Evolutionary conservation across 169 alveolate species (phyloP), one percentile per base, ranked within the genome.

Genomic region (Plasmodium ovale): DNA sequence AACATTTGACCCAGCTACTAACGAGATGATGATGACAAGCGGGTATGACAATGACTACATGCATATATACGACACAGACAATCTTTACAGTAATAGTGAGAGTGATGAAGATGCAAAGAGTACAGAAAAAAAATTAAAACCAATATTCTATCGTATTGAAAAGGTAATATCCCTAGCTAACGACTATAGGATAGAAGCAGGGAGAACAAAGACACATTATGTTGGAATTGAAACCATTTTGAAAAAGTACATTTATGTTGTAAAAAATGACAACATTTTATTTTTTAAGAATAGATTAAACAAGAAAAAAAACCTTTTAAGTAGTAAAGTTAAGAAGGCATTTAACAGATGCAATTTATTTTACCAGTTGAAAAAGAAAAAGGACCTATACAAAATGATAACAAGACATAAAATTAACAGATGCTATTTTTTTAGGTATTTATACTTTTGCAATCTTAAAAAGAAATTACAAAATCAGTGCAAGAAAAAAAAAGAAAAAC

Each of bases 51-150:
- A 56, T 29, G 49, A 79, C 19, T 62, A 64, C 27, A 65, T 79
- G 89, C 70, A 79, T 33, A 65, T 79, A 16, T 65, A 79, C 64
- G 89, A 79, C 35, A 62, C 69, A 1, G 89, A 79, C 16, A 21
- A 56, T 51, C 5, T 70, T 2, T 39, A 21, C 12, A 79, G 70
- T 16, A 14, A 79, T 31, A 47, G 35, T 16, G n/a, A 19, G n/a
- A 37, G 60, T 39, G 5, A 14, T 39, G 25, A 35, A 27, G 31
- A 29, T 12, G 14, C n/a, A 37, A 29, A n/a, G n/a, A n/a, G n/a
- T n/a, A n/a, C n/a, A n/a, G n/a, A n/a, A n/a, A n/a, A n/a, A n/a
- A n/a, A n/a, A 51, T 5, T 9, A 44, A 44, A 33, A 68, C 31
- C 37, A 44, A 10, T 9, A 37, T 0, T 33, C 37, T 21, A 21